Percentiles rank a stretch among this genome's conserved stretches.
Evolutionary conservation across 306 rosid species (phyloP).

Genomic region (Purshia tridentata): DNA sequence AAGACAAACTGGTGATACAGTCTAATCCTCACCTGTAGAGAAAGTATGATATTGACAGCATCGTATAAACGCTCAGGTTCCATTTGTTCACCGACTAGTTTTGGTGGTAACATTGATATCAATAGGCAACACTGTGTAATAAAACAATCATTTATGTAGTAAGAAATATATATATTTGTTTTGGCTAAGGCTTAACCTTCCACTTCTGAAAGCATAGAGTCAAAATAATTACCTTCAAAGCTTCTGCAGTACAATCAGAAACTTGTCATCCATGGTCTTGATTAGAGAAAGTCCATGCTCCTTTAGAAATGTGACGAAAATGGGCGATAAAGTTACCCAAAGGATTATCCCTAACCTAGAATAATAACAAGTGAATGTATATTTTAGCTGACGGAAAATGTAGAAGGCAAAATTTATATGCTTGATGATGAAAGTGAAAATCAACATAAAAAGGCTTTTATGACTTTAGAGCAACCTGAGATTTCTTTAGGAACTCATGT

Average conservation of each 20-base stretch:
- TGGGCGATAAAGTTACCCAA: constrained; percentile 16
- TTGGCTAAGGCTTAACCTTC: background rate
- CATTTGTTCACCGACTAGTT: constrained; percentile 25
- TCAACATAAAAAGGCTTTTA: background rate
- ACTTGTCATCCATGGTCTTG: constrained; percentile 43
- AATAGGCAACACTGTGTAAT: constrained; percentile 24
- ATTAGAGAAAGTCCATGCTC: constrained; percentile 43
- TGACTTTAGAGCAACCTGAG: constrained; percentile 40
- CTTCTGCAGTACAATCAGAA: constrained; percentile 46
- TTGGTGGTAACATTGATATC: background rate
- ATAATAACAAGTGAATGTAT: too few species aligned
- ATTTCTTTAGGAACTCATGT: constrained; percentile 55
- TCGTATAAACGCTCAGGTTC: constrained; percentile 27
- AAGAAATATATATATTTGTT: background rate
- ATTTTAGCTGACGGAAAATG: background rate
- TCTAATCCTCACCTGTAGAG: constrained; percentile 16
- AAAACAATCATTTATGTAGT: background rate
- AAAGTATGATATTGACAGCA: constrained; percentile 27
- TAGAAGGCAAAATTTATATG: too few species aligned
- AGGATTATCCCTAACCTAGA: constrained; percentile 30
- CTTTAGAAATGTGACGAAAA: constrained; percentile 43
- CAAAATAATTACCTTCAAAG: constrained; percentile 20
- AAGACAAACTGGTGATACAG: too few species aligned
- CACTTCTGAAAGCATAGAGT: background rate
- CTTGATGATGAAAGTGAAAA: background rate